These are phyloP conservation scores for Jimgerdemannia lactiflua DNA, from an alignment of 192 early-diverging fungal genomes.

Conservation along the genomic window DNA sequence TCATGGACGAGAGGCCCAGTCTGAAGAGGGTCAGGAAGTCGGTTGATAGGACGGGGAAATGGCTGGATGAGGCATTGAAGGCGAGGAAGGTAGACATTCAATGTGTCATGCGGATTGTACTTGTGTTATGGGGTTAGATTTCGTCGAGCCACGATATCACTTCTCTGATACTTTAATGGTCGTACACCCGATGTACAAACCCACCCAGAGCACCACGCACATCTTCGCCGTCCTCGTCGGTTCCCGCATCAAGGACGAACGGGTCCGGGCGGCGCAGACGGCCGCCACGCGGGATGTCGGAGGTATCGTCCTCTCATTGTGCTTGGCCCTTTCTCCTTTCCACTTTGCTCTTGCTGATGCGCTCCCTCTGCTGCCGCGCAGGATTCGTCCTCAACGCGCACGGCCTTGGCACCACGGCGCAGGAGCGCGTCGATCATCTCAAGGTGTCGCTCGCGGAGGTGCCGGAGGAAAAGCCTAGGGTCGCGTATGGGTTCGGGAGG, in stretches of 20 bases:
- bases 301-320: slow-evolving; percentile 14
- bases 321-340: background rate
- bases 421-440: slow-evolving; percentile 33
- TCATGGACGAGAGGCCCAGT: slow-evolving; percentile 34
- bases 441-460: slow-evolving; percentile 45
- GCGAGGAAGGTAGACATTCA: slow-evolving; percentile 26
- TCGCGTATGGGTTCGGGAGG: slow-evolving; percentile 48
- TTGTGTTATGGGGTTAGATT: background rate
- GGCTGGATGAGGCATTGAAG: slow-evolving; percentile 40
- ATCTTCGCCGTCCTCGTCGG: slow-evolving; percentile 52
- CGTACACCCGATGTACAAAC: background rate
- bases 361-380: background rate
- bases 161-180: too few relatives aligned
- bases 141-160: too few relatives aligned
- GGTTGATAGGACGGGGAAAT: slow-evolving; percentile 44
- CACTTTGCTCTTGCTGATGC: too few relatives aligned
- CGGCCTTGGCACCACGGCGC: slow-evolving; percentile 21
- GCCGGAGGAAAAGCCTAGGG: slow-evolving; percentile 50
- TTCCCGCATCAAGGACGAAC: slow-evolving; percentile 39
- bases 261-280: slow-evolving; percentile 39
- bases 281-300: slow-evolving; percentile 41
- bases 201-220: slow-evolving; percentile 18
- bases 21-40: slow-evolving; percentile 40
- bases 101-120: background rate
- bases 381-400: slow-evolving; percentile 51